These are phyloP conservation scores for Micractinium conductrix DNA, from an alignment of 139 green algal species.

Conservation along the genomic window DNA sequence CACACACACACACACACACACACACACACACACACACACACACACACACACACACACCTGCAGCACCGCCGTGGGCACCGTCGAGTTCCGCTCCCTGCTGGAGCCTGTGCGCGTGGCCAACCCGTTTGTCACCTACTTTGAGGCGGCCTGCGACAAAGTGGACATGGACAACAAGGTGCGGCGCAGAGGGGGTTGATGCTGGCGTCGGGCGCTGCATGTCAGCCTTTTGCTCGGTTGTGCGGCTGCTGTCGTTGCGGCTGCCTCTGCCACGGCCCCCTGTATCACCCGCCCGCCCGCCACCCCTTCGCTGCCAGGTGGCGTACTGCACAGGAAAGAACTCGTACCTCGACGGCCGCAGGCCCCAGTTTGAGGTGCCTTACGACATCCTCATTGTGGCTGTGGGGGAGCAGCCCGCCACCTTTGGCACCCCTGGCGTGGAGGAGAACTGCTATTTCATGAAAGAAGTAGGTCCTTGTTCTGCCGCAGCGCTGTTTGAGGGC, in stretches of 20 bases:
- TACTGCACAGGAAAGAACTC: conserved; percentile 11
- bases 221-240: too few species aligned
- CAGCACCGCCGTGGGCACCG: conserved; percentile 70
- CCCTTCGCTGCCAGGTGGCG: neutral
- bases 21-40: too few species aligned
- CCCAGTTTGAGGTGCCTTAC: conserved; percentile 62
- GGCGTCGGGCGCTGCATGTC: too few species aligned
- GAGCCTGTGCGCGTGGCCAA: conserved; percentile 76
- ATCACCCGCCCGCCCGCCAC: too few species aligned
- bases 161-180: conserved; percentile 1
- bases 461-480: conserved; percentile 27
- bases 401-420: conserved; percentile 81
- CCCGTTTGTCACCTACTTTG: conserved; percentile 66
- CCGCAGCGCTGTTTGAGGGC: neutral
- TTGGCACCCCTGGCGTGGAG: conserved; percentile 75
- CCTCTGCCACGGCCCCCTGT: neutral
- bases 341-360: conserved; percentile 17
- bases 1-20: too few species aligned
- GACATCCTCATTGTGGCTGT: conserved; percentile 80
- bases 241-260: neutral
- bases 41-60: too few species aligned
- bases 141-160: conserved; percentile 51
- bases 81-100: conserved; percentile 69
- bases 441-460: conserved; percentile 90
- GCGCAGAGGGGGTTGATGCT: too few species aligned